Conservation (phyloP, 169 alveolate genomes). For the Plasmodium cynomolgi region DNA sequence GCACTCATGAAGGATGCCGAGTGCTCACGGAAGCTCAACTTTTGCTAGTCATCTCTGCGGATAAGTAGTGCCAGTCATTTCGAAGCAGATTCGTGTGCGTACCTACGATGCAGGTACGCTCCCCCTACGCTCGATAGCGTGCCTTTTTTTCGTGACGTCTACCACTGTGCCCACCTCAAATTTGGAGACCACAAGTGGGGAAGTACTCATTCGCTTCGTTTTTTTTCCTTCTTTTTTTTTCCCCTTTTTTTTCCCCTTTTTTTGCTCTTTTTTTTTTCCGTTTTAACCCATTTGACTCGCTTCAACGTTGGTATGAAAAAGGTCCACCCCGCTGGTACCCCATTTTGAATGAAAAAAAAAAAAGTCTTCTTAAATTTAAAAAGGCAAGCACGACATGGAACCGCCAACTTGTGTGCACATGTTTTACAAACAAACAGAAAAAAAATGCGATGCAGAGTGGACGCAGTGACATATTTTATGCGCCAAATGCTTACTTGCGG, state of each 20-base stretch:
- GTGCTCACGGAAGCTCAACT: constrained; percentile 47
- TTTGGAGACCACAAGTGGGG: background rate
- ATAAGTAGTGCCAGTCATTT: background rate
- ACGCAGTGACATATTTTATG: background rate
- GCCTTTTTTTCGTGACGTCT: background rate
- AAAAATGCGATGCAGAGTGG: background rate
- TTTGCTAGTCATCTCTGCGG: background rate
- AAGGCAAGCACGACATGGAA: background rate
- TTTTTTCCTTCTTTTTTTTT: background rate
- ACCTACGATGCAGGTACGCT: background rate
- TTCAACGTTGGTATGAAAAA: background rate
- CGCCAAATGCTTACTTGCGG: background rate
- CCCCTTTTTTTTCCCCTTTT: background rate
- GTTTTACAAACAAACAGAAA: background rate
- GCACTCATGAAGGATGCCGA: constrained; percentile 73
- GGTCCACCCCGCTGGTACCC: background rate
- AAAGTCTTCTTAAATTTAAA: background rate
- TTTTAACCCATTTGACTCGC: background rate
- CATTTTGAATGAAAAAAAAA: background rate
- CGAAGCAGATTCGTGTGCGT: background rate
- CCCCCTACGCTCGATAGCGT: background rate
- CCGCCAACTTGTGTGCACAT: background rate
- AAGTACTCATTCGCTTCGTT: background rate
- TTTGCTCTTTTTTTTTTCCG: background rate
- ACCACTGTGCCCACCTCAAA: background rate